These are phyloP conservation scores for Candida sojae DNA, from an alignment of 1,139 yeast species.

Conservation along the genomic window DNA sequence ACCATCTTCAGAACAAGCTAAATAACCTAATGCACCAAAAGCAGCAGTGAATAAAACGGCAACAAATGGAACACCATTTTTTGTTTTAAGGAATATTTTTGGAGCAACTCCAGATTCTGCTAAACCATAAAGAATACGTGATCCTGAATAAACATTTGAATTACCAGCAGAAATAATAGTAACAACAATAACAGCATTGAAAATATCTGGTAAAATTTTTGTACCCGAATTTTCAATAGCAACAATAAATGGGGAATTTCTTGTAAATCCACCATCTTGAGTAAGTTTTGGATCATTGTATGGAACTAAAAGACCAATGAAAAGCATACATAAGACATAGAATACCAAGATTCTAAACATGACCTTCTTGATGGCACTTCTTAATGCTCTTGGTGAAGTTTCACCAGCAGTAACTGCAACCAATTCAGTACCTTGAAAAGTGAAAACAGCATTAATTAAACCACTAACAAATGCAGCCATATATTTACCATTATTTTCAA, in stretches of 20 bases:
- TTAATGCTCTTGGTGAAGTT: constrained; percentile 50
- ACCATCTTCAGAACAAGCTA: constrained; percentile 66
- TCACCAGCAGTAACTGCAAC: constrained; percentile 92
- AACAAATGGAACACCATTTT: constrained; percentile 65
- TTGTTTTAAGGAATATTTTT: constrained; percentile 47
- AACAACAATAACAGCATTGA: constrained; percentile 70
- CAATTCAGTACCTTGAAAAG: constrained; percentile 79
- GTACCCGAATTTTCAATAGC: constrained; percentile 73
- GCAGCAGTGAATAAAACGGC: constrained; percentile 60
- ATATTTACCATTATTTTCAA: constrained; percentile 36
- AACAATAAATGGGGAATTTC: constrained; percentile 54
- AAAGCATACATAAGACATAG: constrained; percentile 76
- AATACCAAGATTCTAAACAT: constrained; percentile 78
- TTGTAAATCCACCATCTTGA: constrained; percentile 29
- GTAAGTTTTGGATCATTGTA: constrained; percentile 57
- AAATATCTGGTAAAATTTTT: constrained; percentile 63
- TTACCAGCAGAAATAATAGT: constrained; percentile 81
- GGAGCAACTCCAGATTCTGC: constrained; percentile 68
- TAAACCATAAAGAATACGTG: constrained; percentile 69
- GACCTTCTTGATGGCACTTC: constrained; percentile 76
- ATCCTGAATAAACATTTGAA: constrained; percentile 78
- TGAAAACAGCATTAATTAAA: constrained; percentile 71
- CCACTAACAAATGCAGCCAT: constrained; percentile 61
- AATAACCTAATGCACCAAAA: constrained; percentile 67
- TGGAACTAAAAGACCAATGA: constrained; percentile 84